These are phyloP conservation scores for Tolypocladium guangdongense DNA, from an alignment of 2,329 filamentous ascomycete genomes.

Conservation along the genomic window DNA sequence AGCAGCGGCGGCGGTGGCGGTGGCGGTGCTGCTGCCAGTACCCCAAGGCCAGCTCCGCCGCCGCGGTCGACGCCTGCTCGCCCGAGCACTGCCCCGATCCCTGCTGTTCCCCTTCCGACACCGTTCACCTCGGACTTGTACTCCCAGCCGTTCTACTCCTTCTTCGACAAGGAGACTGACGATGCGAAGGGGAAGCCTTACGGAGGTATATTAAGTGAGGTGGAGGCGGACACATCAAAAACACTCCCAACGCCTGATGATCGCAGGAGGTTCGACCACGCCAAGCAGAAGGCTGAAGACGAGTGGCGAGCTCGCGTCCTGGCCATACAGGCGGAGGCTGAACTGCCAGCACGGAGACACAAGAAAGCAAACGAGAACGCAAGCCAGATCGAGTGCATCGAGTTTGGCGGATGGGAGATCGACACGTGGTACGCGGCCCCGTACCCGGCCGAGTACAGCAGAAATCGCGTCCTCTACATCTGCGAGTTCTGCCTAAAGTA, in stretches of 20 bases:
- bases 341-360: conserved; percentile 50
- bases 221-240: conserved; percentile 81
- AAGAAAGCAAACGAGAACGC: conserved; percentile 75
- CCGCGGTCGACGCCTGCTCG: conserved; percentile 10
- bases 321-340: conserved; percentile 51
- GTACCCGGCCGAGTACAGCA: conserved; percentile 96
- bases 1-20: neutral
- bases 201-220: conserved; percentile 80
- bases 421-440: conserved; percentile 98
- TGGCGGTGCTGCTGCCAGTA: neutral
- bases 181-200: conserved; percentile 90
- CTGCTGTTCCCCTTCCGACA: conserved; percentile 33
- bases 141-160: conserved; percentile 73
- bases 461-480: conserved; percentile 93
- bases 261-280: conserved; percentile 77
- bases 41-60: conserved; percentile 13
- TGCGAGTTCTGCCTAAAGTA: conserved; percentile 99
- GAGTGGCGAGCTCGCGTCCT: conserved; percentile 66
- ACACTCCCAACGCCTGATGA: conserved; percentile 75
- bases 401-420: conserved; percentile 95
- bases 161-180: conserved; percentile 80
- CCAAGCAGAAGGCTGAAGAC: conserved; percentile 82
- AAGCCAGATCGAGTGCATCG: conserved; percentile 97
- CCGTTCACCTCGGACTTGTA: conserved; percentile 49
- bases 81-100: conserved; percentile 4